These are phyloP conservation scores for Solanum hybrid DNA, from an alignment of 305 asterid species.

Conservation along the genomic window DNA sequence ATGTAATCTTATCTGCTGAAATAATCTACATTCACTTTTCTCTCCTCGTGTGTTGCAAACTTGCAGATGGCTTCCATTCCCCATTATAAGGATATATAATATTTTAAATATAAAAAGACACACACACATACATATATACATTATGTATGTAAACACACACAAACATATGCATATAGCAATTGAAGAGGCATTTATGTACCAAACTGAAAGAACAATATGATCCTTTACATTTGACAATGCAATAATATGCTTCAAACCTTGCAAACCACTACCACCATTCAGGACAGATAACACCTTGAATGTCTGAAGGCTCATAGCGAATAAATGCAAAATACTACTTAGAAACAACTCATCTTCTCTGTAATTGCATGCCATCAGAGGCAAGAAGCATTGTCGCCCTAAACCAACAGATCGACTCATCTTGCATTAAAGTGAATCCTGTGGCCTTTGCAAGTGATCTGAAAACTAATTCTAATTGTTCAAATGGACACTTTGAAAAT, in stretches of 20 bases:
- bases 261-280: neutral
- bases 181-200: neutral
- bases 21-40: neutral
- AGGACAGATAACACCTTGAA: neutral
- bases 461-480: neutral
- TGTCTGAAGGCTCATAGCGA: neutral
- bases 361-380: neutral
- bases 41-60: neutral
- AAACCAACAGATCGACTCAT: neutral
- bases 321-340: neutral
- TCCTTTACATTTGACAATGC: neutral
- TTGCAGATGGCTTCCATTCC: neutral
- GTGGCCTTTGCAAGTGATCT: neutral
- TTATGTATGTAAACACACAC: neutral
- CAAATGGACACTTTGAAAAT: neutral
- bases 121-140: neutral
- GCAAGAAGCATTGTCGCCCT: neutral
- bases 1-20: neutral
- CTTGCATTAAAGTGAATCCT: neutral
- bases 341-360: neutral
- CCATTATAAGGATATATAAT: neutral
- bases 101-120: neutral
- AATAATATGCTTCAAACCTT: neutral
- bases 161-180: neutral
- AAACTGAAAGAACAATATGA: neutral